phyloP scores from a whole-genome alignment of 306 rosid genomes.

The Acacia melanoxylon region DNA sequence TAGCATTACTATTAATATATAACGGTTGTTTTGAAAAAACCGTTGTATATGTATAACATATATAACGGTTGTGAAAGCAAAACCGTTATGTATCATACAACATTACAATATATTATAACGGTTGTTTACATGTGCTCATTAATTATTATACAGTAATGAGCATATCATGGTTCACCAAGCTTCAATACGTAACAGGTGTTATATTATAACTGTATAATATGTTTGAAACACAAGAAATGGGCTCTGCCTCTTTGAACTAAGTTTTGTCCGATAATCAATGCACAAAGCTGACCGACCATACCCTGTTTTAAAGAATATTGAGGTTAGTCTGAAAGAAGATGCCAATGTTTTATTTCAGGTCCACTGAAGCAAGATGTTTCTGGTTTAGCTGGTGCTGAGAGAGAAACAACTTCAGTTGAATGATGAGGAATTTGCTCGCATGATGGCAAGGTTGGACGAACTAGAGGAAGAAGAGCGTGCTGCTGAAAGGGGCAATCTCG shows the following conservation, averaged over 20 bases:
- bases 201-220: too few species aligned
- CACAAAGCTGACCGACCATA: neutral
- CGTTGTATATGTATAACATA: too few species aligned
- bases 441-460: conserved; percentile 63
- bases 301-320: neutral
- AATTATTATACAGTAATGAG: too few species aligned
- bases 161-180: too few species aligned
- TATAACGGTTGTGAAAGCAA: too few species aligned
- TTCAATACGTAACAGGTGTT: too few species aligned
- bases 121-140: too few species aligned
- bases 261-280: conserved; percentile 11
- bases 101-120: too few species aligned
- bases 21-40: too few species aligned
- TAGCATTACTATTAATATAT: too few species aligned
- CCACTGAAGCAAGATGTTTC: conserved; percentile 38
- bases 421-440: conserved; percentile 58
- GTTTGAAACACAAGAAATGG: neutral
- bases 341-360: conserved; percentile 41
- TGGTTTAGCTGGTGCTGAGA: conserved; percentile 30
- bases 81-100: too few species aligned
- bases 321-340: conserved; percentile 2
- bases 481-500: conserved; percentile 45
- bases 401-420: conserved; percentile 31
- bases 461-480: conserved; percentile 84
- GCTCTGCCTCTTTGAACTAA: neutral